These are phyloP conservation scores for Marchantia paleacea DNA, from an alignment of 225 moss, liverwort and hornwort genomes.

Conservation along the genomic window DNA sequence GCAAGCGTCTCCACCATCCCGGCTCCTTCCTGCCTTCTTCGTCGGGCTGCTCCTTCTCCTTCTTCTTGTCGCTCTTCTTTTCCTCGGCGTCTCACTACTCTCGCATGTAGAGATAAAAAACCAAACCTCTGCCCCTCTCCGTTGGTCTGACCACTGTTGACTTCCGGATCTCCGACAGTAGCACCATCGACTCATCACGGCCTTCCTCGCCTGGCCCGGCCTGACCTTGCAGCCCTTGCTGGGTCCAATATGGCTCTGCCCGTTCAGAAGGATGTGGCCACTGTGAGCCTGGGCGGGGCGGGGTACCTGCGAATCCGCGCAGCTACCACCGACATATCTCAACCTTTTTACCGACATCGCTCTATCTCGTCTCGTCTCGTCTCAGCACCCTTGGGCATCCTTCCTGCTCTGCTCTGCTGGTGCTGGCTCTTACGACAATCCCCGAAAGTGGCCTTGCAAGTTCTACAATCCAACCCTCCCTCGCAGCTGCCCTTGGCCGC, in stretches of 20 bases:
- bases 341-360: not conserved
- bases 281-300: too few species aligned
- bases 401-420: not conserved
- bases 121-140: not conserved
- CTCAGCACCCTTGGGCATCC: too few species aligned
- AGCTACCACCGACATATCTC: slow-evolving; percentile 10
- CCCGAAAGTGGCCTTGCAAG: not conserved
- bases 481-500: not conserved
- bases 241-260: too few species aligned
- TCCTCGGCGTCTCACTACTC: not conserved
- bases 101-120: not conserved
- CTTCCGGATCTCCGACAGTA: not conserved
- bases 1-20: not conserved
- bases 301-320: slow-evolving; percentile 4
- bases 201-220: too few species aligned
- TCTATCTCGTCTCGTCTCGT: not conserved
- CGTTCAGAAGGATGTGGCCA: too few species aligned
- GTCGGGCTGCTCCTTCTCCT: too few species aligned
- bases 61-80: too few species aligned
- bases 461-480: not conserved
- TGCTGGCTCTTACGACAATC: not conserved
- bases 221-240: too few species aligned
- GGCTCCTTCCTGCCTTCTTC: too few species aligned
- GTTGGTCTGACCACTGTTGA: not conserved
- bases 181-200: too few species aligned